Percentiles rank a stretch among this genome's conserved stretches.
These are phyloP conservation scores for Cantharellus cinnabarinus DNA, from an alignment of 768 basidiomycete species.

Conservation along the genomic window DNA sequence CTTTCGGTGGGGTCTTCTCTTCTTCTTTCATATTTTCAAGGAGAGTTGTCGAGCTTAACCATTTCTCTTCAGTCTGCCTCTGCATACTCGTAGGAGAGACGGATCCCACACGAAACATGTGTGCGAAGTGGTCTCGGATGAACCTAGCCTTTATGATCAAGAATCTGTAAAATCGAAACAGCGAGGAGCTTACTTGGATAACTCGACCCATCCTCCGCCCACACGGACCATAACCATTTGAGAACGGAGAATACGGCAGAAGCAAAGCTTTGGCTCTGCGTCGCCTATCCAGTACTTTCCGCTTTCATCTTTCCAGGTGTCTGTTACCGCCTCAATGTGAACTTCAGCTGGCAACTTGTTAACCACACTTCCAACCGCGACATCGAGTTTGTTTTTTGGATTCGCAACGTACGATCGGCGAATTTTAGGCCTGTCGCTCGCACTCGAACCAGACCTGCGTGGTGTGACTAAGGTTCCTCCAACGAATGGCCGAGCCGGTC, in stretches of 20 bases:
- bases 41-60: conserved; percentile 65
- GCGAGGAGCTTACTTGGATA: conserved; percentile 49
- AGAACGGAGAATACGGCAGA: conserved; percentile 75
- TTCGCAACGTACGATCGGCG: conserved; percentile 67
- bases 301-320: conserved; percentile 80
- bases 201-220: conserved; percentile 83
- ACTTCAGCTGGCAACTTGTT: conserved; percentile 73
- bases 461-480: not conserved
- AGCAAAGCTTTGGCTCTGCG: conserved; percentile 74
- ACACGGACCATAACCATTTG: conserved; percentile 94
- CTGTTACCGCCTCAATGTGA: conserved; percentile 39
- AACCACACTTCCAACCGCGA: conserved; percentile 81
- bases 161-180: not conserved
- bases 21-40: conserved; percentile 25
- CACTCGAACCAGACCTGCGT: not conserved
- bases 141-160: conserved; percentile 32
- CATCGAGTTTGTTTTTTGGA: conserved; percentile 78
- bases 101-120: conserved; percentile 56
- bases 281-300: conserved; percentile 95
- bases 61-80: conserved; percentile 43
- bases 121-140: conserved; percentile 69
- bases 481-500: too few relatives aligned
- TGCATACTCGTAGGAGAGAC: conserved; percentile 26
- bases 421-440: conserved; percentile 11
- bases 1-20: conserved; percentile 35